Evolutionary conservation across 164 flowering plant genomes (phyloP).

Genomic region (Cinnamomum chago): DNA sequence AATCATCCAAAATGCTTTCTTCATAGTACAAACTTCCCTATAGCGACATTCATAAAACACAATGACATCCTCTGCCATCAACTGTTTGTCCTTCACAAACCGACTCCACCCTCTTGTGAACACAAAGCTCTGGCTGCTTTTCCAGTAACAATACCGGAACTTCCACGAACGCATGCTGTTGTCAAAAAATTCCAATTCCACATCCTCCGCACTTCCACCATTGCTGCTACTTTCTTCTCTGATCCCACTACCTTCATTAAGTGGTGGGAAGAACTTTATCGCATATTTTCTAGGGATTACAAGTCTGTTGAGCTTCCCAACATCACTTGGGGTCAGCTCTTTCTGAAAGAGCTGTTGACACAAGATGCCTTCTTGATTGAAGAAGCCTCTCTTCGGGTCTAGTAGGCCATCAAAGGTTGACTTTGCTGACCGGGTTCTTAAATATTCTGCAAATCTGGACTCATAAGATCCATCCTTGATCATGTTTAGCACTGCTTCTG

Average conservation of each 20-base stretch:
- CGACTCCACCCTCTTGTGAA: constrained; percentile 75
- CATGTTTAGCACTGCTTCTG: constrained; percentile 40
- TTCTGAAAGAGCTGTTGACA: constrained; percentile 54
- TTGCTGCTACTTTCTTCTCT: background rate
- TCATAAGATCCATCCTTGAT: constrained; percentile 55
- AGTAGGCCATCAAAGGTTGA: background rate
- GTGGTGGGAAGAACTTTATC: constrained; percentile 40
- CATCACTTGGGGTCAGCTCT: constrained; percentile 88
- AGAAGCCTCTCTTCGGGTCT: background rate
- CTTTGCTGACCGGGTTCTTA: constrained; percentile 13
- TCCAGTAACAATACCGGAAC: constrained; percentile 86
- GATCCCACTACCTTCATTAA: constrained; percentile 16
- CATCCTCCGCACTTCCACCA: constrained; percentile 22
- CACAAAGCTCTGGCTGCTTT: constrained; percentile 79
- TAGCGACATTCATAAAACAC: constrained; percentile 35
- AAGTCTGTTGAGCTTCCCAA: constrained; percentile 78
- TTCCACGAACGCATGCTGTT: constrained; percentile 46
- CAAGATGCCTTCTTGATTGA: constrained; percentile 12
- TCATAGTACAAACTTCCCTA: constrained; percentile 7
- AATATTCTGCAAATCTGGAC: constrained; percentile 31
- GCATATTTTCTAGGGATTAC: constrained; percentile 82
- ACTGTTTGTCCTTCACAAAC: constrained; percentile 58
- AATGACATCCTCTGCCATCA: constrained; percentile 47
- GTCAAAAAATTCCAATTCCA: constrained; percentile 44
- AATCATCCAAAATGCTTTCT: constrained; percentile 18